A percentile compares a stretch with the other conserved stretches of the same genome.
Evolutionary conservation across 306 rosid species (phyloP).

Genomic region (Senna tora): DNA sequence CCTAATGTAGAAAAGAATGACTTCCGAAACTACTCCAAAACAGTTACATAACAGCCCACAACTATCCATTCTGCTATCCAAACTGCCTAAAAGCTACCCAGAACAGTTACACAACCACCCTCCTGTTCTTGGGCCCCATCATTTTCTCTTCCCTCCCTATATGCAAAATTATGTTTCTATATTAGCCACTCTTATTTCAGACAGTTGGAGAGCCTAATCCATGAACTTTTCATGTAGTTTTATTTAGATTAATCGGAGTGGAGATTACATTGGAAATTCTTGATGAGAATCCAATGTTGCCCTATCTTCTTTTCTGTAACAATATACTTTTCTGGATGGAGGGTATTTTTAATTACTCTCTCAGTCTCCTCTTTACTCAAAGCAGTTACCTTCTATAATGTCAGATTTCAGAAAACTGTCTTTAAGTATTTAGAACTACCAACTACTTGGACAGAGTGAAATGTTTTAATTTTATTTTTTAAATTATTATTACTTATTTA

Average conservation of each 20-base stretch:
- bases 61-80: too few species aligned
- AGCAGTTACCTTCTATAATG: background rate
- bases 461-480: background rate
- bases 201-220: conserved; percentile 24
- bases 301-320: conserved; percentile 9
- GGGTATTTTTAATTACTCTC: background rate
- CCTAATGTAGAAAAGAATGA: too few species aligned
- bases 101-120: too few species aligned
- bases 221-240: conserved; percentile 21
- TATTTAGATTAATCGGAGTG: conserved; percentile 15
- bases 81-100: too few species aligned
- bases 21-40: too few species aligned
- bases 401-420: conserved; percentile 12
- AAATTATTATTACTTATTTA: background rate
- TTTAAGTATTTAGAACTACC: background rate
- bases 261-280: conserved; percentile 10
- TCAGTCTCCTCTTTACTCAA: background rate
- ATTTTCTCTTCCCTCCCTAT: background rate
- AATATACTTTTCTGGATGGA: conserved; percentile 21
- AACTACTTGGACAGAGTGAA: background rate
- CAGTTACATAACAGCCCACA: too few species aligned
- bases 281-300: background rate
- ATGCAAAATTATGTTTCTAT: conserved; percentile 6
- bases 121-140: too few species aligned
- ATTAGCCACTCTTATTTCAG: conserved; percentile 1